These are phyloP conservation scores for Suhomyces wounanorum DNA, from an alignment of 1,139 yeast genomes.

Conservation along the genomic window DNA sequence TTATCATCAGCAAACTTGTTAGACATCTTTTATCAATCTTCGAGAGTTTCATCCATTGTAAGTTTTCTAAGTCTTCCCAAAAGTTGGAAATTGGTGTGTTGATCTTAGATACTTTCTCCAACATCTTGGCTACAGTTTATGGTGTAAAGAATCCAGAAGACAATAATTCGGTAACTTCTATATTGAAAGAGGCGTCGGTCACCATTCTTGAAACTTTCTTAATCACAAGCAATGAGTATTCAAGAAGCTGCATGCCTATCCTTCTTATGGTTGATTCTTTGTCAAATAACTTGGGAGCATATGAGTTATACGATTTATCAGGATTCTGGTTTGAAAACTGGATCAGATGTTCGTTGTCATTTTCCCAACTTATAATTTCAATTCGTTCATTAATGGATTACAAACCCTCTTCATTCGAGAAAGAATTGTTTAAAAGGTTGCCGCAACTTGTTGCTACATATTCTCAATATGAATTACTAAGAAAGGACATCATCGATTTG, in stretches of 20 bases:
- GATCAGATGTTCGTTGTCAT: conserved; percentile 43
- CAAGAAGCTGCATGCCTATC: conserved; percentile 60
- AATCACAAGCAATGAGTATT: conserved; percentile 50
- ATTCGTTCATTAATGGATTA: conserved; percentile 54
- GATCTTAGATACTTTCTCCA: conserved; percentile 57
- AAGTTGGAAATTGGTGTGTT: conserved; percentile 63
- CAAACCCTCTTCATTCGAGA: conserved; percentile 67
- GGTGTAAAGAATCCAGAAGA: conserved; percentile 40
- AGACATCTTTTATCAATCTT: conserved; percentile 64
- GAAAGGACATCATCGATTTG: conserved; percentile 56
- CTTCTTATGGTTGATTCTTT: conserved; percentile 52
- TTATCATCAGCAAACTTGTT: conserved; percentile 57
- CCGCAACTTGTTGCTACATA: conserved; percentile 64
- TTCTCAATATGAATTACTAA: conserved; percentile 47
- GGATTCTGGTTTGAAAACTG: conserved; percentile 47
- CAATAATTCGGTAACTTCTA: conserved; percentile 2
- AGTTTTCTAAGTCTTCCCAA: conserved; percentile 57
- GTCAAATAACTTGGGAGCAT: conserved; percentile 36
- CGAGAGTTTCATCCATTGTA: conserved; percentile 76
- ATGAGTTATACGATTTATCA: conserved; percentile 45
- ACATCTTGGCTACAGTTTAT: conserved; percentile 55
- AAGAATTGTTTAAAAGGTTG: conserved; percentile 54
- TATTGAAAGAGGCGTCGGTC: conserved; percentile 49
- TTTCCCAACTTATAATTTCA: conserved; percentile 49
- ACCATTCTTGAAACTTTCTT: conserved; percentile 59